Evolutionary conservation across 2,329 filamentous ascomycete genomes (phyloP).

Genomic region (Xylaria sp.): DNA sequence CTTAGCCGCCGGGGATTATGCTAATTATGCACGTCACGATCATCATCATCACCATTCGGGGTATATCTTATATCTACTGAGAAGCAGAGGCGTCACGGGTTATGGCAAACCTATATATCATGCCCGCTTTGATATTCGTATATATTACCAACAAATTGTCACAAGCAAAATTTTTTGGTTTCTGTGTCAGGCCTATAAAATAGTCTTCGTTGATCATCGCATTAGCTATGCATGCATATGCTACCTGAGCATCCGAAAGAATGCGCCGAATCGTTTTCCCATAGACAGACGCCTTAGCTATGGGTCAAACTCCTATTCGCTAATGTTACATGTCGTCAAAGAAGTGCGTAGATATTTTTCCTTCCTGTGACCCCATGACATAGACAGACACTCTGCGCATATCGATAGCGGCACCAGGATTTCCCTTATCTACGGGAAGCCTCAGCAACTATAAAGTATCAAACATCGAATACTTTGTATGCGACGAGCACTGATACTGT

Average conservation of each 20-base stretch:
- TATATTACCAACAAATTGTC: not conserved
- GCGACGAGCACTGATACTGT: not conserved
- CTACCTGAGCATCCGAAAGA: conserved; percentile 6
- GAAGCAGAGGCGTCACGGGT: not conserved
- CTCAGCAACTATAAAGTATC: not conserved
- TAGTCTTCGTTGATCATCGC: conserved; percentile 21
- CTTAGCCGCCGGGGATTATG: not conserved
- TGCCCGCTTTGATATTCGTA: not conserved
- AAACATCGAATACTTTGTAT: not conserved
- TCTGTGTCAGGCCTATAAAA: not conserved
- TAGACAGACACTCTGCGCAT: not conserved
- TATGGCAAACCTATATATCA: not conserved
- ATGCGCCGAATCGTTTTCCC: not conserved
- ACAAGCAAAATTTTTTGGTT: not conserved
- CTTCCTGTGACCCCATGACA: not conserved
- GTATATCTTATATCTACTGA: not conserved
- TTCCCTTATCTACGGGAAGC: not conserved
- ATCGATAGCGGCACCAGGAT: not conserved
- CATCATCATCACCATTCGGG: not conserved
- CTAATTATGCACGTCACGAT: not conserved
- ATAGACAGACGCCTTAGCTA: not conserved
- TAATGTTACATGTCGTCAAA: conserved; percentile 23
- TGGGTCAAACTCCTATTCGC: conserved; percentile 1
- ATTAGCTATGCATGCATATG: not conserved
- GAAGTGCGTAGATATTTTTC: not conserved